phyloP scores from a whole-genome alignment of 768 basidiomycete species.

The Leccinellum rugosiceps region DNA sequence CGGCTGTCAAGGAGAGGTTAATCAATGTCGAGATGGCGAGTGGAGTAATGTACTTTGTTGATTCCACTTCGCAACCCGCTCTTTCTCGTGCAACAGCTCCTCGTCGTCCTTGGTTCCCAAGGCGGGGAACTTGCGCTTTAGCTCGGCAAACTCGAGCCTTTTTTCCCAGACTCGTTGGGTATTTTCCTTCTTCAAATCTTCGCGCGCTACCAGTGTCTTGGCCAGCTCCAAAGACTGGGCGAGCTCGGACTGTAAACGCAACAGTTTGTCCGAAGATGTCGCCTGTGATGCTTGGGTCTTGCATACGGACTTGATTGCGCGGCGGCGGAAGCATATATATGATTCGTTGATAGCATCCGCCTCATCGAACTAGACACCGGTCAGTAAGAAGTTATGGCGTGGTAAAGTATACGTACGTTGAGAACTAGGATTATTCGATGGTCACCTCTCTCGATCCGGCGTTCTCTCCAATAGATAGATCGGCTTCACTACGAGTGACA shows the following conservation, averaged over 20 bases:
- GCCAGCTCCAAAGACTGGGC: slow-evolving; percentile 71
- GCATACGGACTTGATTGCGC: slow-evolving; percentile 89
- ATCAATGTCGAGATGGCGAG: background rate
- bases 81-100: slow-evolving; percentile 71
- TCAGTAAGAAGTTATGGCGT: background rate
- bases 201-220: slow-evolving; percentile 62
- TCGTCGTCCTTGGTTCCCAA: slow-evolving; percentile 67
- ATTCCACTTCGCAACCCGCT: slow-evolving; percentile 44
- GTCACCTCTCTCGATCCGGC: slow-evolving; percentile 76
- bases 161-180: slow-evolving; percentile 73
- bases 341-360: slow-evolving; percentile 87
- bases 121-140: slow-evolving; percentile 71
- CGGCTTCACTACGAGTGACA: slow-evolving; percentile 66
- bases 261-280: slow-evolving; percentile 84
- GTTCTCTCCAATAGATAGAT: slow-evolving; percentile 91
- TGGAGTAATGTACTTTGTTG: slow-evolving; percentile 8
- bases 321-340: slow-evolving; percentile 94
- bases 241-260: slow-evolving; percentile 77
- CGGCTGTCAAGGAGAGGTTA: slow-evolving; percentile 32
- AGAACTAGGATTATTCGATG: slow-evolving; percentile 83
- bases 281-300: slow-evolving; percentile 93
- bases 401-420: slow-evolving; percentile 56
- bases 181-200: slow-evolving; percentile 70
- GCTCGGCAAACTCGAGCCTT: slow-evolving; percentile 67
- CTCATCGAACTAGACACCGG: slow-evolving; percentile 67